phyloP scores from a whole-genome alignment of 1,139 yeast species.

The Suhomyces bribrorum region DNA sequence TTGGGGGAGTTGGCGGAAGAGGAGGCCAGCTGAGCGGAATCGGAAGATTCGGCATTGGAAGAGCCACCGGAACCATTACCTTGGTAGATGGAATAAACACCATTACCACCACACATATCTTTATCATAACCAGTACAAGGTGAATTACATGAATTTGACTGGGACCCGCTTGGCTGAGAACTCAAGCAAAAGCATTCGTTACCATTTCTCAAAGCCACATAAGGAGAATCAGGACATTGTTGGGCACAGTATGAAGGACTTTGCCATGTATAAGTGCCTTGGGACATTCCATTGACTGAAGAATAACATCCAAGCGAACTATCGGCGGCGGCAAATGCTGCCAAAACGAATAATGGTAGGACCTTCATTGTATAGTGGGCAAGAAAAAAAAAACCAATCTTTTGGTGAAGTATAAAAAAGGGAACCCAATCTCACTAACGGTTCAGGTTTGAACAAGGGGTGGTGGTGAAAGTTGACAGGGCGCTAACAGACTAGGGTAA shows the following conservation, averaged over 20 bases:
- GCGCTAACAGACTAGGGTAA: too few species aligned
- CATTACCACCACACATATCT: slow-evolving; percentile 59
- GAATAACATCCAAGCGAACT: slow-evolving; percentile 35
- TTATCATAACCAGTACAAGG: slow-evolving; percentile 54
- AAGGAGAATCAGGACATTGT: slow-evolving; percentile 50
- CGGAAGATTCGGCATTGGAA: slow-evolving; percentile 3
- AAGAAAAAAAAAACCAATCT: background rate
- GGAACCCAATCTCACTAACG: background rate
- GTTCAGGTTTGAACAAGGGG: background rate
- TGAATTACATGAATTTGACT: slow-evolving; percentile 39
- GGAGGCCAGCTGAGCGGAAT: slow-evolving; percentile 8
- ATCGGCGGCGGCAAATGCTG: slow-evolving; percentile 6
- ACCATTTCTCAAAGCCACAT: slow-evolving; percentile 62
- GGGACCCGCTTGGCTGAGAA: slow-evolving; percentile 46
- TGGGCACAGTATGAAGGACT: slow-evolving; percentile 50
- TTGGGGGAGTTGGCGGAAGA: slow-evolving; percentile 10
- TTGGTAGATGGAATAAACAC: slow-evolving; percentile 42
- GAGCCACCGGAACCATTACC: slow-evolving; percentile 24
- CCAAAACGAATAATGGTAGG: slow-evolving; percentile 3
- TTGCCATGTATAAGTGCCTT: slow-evolving; percentile 48
- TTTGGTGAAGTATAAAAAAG: background rate
- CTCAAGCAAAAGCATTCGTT: slow-evolving; percentile 66
- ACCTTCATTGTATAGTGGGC: slow-evolving; percentile 2
- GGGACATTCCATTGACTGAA: slow-evolving; percentile 29
- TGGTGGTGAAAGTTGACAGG: too few species aligned